Base-by-base conservation (phyloP, 106 monocot genomes). In the Apostasia ramifera region DNA sequence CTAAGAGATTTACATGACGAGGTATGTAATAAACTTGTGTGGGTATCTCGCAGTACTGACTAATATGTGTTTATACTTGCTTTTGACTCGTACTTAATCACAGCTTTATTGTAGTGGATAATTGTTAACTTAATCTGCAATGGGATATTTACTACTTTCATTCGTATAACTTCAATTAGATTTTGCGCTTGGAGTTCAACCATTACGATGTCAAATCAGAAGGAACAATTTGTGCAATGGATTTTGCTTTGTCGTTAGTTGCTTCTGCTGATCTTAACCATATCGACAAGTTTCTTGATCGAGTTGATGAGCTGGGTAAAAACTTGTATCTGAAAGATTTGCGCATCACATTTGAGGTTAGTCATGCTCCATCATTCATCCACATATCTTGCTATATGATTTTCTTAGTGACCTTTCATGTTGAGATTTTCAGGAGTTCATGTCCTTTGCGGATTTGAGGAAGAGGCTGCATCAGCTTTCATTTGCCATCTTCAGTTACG, bases 171-270 rank as follows among this genome's bases (percentile, higher is more conserved):
- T 26, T 26, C 26, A 69, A 57, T 2, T 66, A 98, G 98, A 98
- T 98, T 55, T 40, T 93, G 71, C 81, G 74, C 2, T 69, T 98
- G 75, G 98, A 98, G 70, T 98, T 98, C 72, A 52, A 77, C 14
- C 98, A 98, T 72, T 98, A 98, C 69, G 98, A 98, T 70, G 81
- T 65, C 48, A 85, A 85, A 58, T 81, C 73, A 57, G 73, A 76
- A 45, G 87, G 87, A 63, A 76, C 80, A 39, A 93, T 98, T 57
- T 79, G 87, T 62, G 82, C 87, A 2, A 93, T 85, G 76, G 98
- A 98, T 80, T 98, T 98, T 75, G 87, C 93, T n/a, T 69, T 93
- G 15, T 98, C 98, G 13, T 85, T 98, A 87, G 83, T 93, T 68
- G 90, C 98, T 46, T 85, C 90, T 57, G 89, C 93, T 52, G 90